Base-by-base conservation (phyloP, 139 green algal species). In the Eudorina sp. region DNA sequence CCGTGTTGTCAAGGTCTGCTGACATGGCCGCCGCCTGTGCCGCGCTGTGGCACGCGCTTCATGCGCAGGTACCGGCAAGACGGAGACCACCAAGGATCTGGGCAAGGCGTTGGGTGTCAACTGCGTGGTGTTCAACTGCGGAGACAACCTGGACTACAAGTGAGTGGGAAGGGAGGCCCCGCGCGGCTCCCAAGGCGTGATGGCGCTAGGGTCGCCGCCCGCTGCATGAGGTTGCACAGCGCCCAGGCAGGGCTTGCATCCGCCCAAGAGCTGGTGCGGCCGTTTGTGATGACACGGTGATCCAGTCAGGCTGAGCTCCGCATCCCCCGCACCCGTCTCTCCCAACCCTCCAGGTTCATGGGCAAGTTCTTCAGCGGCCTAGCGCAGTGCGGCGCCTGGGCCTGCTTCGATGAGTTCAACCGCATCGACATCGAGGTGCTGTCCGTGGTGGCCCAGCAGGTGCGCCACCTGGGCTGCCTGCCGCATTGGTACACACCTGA, bases 61-160 rank as follows among this genome's bases (percentile, higher is more conserved):
- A n/a, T 53, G 70, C 27, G 46, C 77, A 84, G 77, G 77, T 14
- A 96, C 95, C 1, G 96, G 96, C 76, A 98, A 98, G 94, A 98
- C 96, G 13, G 96, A 98, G 94, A 98, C 96, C 36, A 97, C 93
- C 62, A 98, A 98, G 92, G 96, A 98, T 84, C 92, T 98, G 53
- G 96, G 92, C 80, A 98, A 98, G 88, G 90, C 94, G 7, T 92
- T 98, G 41, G 96, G 96, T 6, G 92, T 97, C 43, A 96, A 98
- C 88, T 98, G 96, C 88, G 95, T 98, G 58, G 96, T 98, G 68
- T 98, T 98, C 94, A 98, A 98, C 89, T 98, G 96, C 90, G 96
- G 96, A 16, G 96, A 98, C 53, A 97, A 97, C 92, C 86, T 98
- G 89, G 96, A 98, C 86, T 97, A 94, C 94, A 97, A 96, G 91